These are phyloP conservation scores for Phialophora verrucosa DNA, from an alignment of 2,329 filamentous ascomycete genomes.

Conservation along the genomic window DNA sequence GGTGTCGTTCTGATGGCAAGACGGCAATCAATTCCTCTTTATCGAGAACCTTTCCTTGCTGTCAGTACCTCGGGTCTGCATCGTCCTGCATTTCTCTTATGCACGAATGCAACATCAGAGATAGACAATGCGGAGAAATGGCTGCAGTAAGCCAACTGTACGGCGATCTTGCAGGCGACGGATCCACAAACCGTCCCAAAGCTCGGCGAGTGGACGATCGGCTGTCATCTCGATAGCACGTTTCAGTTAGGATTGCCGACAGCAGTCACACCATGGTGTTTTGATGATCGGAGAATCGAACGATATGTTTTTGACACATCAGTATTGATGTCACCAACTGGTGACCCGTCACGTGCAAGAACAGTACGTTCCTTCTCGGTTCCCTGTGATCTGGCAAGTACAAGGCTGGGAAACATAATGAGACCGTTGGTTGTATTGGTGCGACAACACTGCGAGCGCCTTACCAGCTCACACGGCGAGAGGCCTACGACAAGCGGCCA, in stretches of 20 bases:
- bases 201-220: neutral
- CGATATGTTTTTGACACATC: neutral
- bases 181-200: neutral
- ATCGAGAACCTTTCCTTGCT: neutral
- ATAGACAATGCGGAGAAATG: neutral
- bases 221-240: neutral
- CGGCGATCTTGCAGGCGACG: neutral
- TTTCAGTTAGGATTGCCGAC: slow-evolving; percentile 1
- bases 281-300: neutral
- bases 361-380: neutral
- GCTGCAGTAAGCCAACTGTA: neutral
- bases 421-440: neutral
- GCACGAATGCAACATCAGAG: slow-evolving; percentile 12
- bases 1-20: neutral
- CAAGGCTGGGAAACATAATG: neutral
- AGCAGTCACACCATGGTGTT: neutral
- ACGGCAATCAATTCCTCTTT: slow-evolving; percentile 7
- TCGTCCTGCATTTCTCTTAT: slow-evolving; percentile 7
- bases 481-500: neutral
- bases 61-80: neutral
- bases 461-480: neutral
- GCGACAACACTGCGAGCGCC: neutral
- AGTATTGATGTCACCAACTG: neutral
- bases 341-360: neutral
- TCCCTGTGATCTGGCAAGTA: neutral